Evolutionary conservation across 768 basidiomycete species (phyloP), one percentile per base, ranked within the genome.

Genomic region (Mycena indigotica): DNA sequence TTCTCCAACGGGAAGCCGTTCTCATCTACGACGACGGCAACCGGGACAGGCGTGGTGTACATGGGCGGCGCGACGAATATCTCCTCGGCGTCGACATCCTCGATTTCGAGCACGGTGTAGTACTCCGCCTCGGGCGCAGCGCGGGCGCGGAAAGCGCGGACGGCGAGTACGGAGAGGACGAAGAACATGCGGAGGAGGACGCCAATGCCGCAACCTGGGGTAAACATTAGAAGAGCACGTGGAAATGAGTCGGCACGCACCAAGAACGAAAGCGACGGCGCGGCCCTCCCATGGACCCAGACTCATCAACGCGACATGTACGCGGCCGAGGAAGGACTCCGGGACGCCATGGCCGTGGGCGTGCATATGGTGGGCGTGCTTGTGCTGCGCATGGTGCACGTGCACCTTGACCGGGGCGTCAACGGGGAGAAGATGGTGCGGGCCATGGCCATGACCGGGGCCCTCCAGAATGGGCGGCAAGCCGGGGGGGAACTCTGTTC

Each of bases 231-330:
- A 52, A 25, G 41, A 19, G 21, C 25, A 50, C 35, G 23, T 53
- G 19, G 30, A 65, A 21, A 23, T n/a, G 41, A 45, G 70, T 38
- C n/a, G n/a, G 35, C 49, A 77, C 83, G 65, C 50, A 84, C 91
- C 91, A 17, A 93, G 80, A 56, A 93, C 91, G 58, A 93, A 93
- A 3, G 92, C 86, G 17, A 93, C 86, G 12, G 86, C 84, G 50
- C 89, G 80, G 50, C 90, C 90, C 72, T 93, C 91, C 90, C 91
- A 93, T n/a, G 84, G 84, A 13, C 91, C 88, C 17, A 93, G 82
- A 6, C 82, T 71, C 76, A 84, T 84, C 54, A 93, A 72, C 2
- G 90, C 87, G 35, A 38, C 35, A 10, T 38, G 35, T 10, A 38
- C n/a, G 12, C 35, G 35, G 35, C 12, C 35, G n/a, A 10, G 12